phyloP scores from a whole-genome alignment of 2,329 filamentous ascomycete genomes.

The Xylariales sp. region DNA sequence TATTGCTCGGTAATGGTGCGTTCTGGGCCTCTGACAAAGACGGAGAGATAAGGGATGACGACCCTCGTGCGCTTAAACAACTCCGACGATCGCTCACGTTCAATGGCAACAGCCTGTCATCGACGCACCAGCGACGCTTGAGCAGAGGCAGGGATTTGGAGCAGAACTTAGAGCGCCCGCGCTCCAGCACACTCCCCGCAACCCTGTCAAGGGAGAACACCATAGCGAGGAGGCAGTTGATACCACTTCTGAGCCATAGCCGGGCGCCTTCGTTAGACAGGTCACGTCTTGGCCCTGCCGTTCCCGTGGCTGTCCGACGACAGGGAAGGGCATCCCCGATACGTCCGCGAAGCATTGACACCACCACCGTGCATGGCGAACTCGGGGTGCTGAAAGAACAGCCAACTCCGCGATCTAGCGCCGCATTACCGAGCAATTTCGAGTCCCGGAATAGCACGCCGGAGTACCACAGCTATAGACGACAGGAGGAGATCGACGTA shows the following conservation, averaged over 20 bases:
- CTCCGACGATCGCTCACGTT: constrained; percentile 44
- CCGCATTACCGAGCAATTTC: constrained; percentile 1
- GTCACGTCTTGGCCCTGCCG: constrained; percentile 17
- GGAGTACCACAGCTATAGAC: constrained; percentile 15
- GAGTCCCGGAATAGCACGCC: background rate
- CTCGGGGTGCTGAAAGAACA: constrained; percentile 43
- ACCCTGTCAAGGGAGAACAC: constrained; percentile 33
- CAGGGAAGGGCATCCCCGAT: constrained; percentile 35
- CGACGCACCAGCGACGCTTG: constrained; percentile 19
- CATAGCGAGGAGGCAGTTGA: constrained; percentile 24
- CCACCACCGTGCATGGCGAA: constrained; percentile 28
- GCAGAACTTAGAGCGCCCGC: constrained; percentile 38
- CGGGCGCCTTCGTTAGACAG: constrained; percentile 26
- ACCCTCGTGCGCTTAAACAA: constrained; percentile 34
- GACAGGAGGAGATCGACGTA: constrained; percentile 15
- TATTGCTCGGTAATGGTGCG: constrained; percentile 46
- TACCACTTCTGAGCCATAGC: constrained; percentile 20
- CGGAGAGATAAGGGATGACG: constrained; percentile 45
- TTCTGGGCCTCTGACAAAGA: constrained; percentile 48
- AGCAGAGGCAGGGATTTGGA: constrained; percentile 34
- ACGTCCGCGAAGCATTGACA: constrained; percentile 43
- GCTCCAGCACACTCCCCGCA: constrained; percentile 44
- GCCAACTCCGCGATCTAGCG: constrained; percentile 35
- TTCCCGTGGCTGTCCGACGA: constrained; percentile 35
- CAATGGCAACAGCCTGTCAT: constrained; percentile 1